Evolutionary conservation across 805 yeast species (phyloP).

Genomic region (Komagataella pseudopastoris): DNA sequence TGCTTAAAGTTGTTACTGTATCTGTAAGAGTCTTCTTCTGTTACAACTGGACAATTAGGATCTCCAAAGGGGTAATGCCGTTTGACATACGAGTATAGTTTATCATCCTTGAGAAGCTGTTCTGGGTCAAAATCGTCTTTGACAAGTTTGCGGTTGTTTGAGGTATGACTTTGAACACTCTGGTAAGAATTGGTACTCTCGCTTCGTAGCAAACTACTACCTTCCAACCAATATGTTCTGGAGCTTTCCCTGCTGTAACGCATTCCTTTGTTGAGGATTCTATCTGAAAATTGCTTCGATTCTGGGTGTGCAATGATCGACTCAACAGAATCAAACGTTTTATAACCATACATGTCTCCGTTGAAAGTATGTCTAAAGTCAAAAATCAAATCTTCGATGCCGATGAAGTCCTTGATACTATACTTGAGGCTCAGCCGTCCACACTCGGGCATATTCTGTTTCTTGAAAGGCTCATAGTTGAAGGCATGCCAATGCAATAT

Average conservation of each 20-base stretch:
- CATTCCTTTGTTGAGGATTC: constrained; percentile 64
- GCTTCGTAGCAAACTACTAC: constrained; percentile 2
- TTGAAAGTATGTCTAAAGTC: constrained; percentile 65
- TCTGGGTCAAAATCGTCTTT: constrained; percentile 3
- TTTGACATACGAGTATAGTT: constrained; percentile 19
- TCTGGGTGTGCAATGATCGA: constrained; percentile 55
- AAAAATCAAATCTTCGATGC: constrained; percentile 59
- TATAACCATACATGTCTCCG: constrained; percentile 67
- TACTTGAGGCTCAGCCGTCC: constrained; percentile 44
- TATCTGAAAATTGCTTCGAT: constrained; percentile 46
- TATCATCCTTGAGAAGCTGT: constrained; percentile 21
- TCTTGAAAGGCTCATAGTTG: constrained; percentile 59
- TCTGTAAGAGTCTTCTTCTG: constrained; percentile 1
- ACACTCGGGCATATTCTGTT: constrained; percentile 49
- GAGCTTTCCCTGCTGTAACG: constrained; percentile 71
- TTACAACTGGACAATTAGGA: constrained; percentile 26
- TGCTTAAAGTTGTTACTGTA: background rate
- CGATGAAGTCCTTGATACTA: constrained; percentile 70
- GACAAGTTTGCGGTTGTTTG: background rate
- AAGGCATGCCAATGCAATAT: constrained; percentile 83
- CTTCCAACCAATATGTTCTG: constrained; percentile 67
- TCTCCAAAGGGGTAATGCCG: constrained; percentile 22
- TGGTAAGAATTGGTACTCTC: background rate
- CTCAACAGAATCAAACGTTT: constrained; percentile 72
- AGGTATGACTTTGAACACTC: constrained; percentile 2